Percentiles rank a stretch among this genome's conserved stretches.
phyloP scores from a whole-genome alignment of 768 basidiomycete genomes.

The Rhodotorula toruloides region DNA sequence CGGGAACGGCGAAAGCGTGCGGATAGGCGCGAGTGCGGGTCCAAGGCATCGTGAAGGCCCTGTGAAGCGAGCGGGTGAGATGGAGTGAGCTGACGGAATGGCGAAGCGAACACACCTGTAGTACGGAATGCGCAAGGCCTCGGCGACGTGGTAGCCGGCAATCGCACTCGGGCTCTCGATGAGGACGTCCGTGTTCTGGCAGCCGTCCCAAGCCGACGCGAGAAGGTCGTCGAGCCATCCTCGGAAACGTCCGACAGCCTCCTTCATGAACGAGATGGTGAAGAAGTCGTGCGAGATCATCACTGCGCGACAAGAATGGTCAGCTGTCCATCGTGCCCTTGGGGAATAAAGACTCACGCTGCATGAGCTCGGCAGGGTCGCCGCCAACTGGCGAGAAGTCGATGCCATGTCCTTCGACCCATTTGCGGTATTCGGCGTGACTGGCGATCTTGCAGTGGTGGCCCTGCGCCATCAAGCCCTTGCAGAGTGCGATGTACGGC shows the following conservation, averaged over 20 bases:
- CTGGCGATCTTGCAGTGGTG: conserved; percentile 87
- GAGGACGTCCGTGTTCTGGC: conserved; percentile 80
- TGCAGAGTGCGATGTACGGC: conserved; percentile 92
- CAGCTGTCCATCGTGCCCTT: accelerated
- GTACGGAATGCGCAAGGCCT: conserved; percentile 86
- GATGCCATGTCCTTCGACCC: conserved; percentile 74
- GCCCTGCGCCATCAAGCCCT: conserved; percentile 82
- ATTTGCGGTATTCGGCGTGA: conserved; percentile 87
- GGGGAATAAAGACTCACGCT: conserved; percentile 43
- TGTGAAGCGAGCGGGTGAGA: background rate
- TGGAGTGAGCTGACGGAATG: no score
- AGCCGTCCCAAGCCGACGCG: conserved; percentile 91
- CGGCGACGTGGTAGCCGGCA: conserved; percentile 94
- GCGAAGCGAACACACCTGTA: conserved; percentile 53
- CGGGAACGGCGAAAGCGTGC: conserved; percentile 92
- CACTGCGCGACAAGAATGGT: conserved; percentile 50
- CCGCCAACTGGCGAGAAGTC: conserved; percentile 91
- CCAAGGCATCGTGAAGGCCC: conserved; percentile 96
- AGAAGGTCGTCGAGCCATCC: conserved; percentile 97
- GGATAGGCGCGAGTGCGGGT: conserved; percentile 92
- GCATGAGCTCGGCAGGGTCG: conserved; percentile 95
- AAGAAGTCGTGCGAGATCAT: conserved; percentile 98
- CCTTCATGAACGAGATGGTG: conserved; percentile 88
- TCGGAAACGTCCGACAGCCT: conserved; percentile 78
- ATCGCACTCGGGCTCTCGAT: conserved; percentile 95